phyloP scores from a whole-genome alignment of 139 green algal genomes.

The Trebouxia sp. region DNA sequence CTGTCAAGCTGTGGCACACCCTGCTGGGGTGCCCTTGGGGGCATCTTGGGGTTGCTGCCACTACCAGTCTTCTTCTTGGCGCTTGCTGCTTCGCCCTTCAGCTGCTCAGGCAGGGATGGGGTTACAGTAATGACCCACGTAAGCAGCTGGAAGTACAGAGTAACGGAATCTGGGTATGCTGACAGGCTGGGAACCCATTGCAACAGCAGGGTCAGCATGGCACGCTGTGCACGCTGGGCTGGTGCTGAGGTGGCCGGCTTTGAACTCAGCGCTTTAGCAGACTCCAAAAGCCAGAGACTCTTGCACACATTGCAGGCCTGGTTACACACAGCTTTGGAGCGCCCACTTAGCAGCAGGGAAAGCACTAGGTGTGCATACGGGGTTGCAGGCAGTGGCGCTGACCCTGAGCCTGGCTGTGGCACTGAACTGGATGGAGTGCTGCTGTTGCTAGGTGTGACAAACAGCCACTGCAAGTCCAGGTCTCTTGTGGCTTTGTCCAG shows the following conservation, averaged over 20 bases:
- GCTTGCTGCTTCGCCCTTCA: background rate
- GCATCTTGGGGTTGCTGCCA: background rate
- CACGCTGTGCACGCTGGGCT: background rate
- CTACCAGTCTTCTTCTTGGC: background rate
- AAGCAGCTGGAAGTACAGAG: background rate
- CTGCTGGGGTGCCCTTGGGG: background rate
- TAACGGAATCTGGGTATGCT: background rate
- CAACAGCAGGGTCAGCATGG: background rate
- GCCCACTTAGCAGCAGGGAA: background rate
- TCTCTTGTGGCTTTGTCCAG: background rate
- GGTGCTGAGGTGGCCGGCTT: background rate
- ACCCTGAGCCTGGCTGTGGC: background rate
- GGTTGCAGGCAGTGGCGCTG: background rate
- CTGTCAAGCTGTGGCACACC: background rate
- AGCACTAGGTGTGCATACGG: conserved; percentile 11
- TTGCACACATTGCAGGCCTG: background rate
- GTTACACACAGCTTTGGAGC: background rate
- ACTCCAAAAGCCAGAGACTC: conserved; percentile 20
- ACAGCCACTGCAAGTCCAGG: conserved; percentile 7
- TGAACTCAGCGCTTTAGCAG: background rate
- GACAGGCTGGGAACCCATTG: background rate
- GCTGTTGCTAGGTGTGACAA: background rate
- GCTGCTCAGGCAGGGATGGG: background rate
- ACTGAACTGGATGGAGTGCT: background rate
- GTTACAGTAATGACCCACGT: background rate